phyloP scores from a whole-genome alignment of 2,329 filamentous ascomycete genomes.

The Colletotrichum endophyticum region DNA sequence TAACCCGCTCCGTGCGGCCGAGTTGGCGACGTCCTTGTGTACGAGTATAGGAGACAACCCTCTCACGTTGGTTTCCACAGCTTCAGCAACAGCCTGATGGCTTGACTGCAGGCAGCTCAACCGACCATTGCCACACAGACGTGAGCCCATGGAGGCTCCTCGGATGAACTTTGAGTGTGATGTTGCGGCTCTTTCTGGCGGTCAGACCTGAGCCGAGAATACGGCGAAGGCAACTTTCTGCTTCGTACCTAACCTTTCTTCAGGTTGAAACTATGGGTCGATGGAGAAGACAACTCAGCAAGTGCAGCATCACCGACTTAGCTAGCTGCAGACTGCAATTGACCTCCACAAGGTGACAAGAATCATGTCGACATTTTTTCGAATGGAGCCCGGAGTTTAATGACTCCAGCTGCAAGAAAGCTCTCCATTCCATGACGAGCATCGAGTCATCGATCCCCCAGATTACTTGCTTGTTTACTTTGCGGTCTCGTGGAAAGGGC shows the following conservation, averaged over 20 bases:
- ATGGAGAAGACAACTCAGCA: conserved; percentile 5
- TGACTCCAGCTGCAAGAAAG: neutral
- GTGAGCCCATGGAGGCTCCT: neutral
- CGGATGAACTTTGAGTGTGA: neutral
- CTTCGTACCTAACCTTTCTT: neutral
- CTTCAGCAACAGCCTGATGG: neutral
- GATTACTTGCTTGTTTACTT: neutral
- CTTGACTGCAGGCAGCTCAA: neutral
- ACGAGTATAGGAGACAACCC: too few relatives aligned
- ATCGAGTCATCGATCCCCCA: conserved; percentile 2
- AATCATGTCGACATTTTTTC: neutral
- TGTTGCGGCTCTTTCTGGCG: conserved; percentile 1
- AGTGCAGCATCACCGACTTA: neutral
- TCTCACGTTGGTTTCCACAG: neutral
- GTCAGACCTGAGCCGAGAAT: conserved; percentile 15
- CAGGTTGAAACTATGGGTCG: conserved; percentile 17
- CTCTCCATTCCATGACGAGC: neutral
- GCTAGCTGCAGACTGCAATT: neutral
- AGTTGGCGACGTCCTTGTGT: too few relatives aligned
- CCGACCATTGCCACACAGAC: neutral
- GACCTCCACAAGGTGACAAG: neutral
- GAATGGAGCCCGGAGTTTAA: neutral
- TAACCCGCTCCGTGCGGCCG: neutral
- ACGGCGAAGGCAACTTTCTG: neutral
- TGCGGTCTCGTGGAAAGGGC: neutral